Evolutionary conservation across 768 basidiomycete genomes (phyloP).

Genomic region (Jaapia argillacea): DNA sequence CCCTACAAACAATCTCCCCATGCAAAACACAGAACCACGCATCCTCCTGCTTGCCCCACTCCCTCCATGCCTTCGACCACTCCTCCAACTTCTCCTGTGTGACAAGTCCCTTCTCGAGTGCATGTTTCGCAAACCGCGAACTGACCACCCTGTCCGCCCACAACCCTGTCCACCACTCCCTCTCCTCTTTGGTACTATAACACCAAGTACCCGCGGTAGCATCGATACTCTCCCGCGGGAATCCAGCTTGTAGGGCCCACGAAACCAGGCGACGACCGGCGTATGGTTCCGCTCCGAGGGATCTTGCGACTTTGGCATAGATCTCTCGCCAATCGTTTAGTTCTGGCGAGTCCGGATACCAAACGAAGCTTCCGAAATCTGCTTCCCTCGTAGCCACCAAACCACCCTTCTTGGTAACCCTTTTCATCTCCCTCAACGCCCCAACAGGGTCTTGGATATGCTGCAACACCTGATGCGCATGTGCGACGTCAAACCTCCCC

Average conservation of each 20-base stretch:
- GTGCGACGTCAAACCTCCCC: constrained; percentile 36
- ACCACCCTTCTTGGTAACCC: constrained; percentile 35
- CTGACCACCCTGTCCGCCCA: constrained; percentile 27
- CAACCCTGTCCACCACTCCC: constrained; percentile 25
- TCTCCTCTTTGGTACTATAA: constrained; percentile 24
- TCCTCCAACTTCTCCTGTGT: constrained; percentile 14
- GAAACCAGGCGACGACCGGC: constrained; percentile 26
- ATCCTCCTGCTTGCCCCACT: constrained; percentile 21
- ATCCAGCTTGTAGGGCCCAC: constrained; percentile 29
- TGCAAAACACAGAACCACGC: constrained; percentile 24
- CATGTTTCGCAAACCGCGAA: constrained; percentile 23
- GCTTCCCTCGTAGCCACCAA: constrained; percentile 34
- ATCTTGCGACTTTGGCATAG: constrained; percentile 21
- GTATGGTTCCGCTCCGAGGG: constrained; percentile 28
- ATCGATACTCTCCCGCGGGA: too few species aligned
- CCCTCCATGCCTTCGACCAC: constrained; percentile 14
- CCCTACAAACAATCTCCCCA: constrained; percentile 23
- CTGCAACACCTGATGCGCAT: constrained; percentile 39
- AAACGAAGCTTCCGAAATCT: constrained; percentile 23
- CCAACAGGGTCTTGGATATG: constrained; percentile 32
- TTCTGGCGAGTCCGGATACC: constrained; percentile 25
- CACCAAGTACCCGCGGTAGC: constrained; percentile 23
- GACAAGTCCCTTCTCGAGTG: constrained; percentile 17
- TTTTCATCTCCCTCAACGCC: constrained; percentile 36
- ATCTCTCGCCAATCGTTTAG: constrained; percentile 20